These are phyloP conservation scores for Pelargonium citronellum DNA, from an alignment of 441 rosid genomes.

Conservation along the genomic window DNA sequence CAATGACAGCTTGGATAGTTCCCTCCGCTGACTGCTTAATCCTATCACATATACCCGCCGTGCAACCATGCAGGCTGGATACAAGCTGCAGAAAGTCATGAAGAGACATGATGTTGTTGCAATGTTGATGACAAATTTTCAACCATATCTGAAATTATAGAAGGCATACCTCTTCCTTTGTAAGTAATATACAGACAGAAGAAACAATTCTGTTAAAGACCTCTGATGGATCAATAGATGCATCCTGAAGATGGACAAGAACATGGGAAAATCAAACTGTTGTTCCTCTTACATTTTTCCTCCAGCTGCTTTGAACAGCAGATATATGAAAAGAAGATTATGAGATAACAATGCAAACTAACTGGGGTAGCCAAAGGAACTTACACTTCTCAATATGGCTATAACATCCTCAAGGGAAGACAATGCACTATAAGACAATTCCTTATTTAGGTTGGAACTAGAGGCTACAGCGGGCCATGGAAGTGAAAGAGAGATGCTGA, in stretches of 20 bases:
- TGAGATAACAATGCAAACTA: background rate
- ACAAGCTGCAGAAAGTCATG: conserved; percentile 65
- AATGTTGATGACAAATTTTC: conserved; percentile 6
- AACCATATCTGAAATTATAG: conserved; percentile 18
- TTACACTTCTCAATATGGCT: conserved; percentile 90
- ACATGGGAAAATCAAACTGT: background rate
- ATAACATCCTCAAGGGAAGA: conserved; percentile 98
- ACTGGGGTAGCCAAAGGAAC: conserved; percentile 21
- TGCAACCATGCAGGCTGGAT: conserved; percentile 65
- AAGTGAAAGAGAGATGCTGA: conserved; percentile 92
- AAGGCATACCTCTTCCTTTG: conserved; percentile 68
- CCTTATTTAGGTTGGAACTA: conserved; percentile 49
- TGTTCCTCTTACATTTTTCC: conserved; percentile 2
- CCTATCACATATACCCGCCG: conserved; percentile 82
- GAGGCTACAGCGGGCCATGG: conserved; percentile 58
- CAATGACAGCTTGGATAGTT: conserved; percentile 85
- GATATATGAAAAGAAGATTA: conserved; percentile 19
- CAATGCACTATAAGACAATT: conserved; percentile 70
- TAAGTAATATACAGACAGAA: conserved; percentile 66
- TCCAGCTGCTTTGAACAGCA: conserved; percentile 18
- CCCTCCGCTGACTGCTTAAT: conserved; percentile 95
- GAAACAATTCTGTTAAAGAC: conserved; percentile 93
- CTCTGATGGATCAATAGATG: conserved; percentile 98
- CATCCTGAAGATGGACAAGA: conserved; percentile 58
- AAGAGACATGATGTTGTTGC: conserved; percentile 23